Conservation (phyloP, 371 early-diverging fungal species). For the Rhizopus microsporus region DNA sequence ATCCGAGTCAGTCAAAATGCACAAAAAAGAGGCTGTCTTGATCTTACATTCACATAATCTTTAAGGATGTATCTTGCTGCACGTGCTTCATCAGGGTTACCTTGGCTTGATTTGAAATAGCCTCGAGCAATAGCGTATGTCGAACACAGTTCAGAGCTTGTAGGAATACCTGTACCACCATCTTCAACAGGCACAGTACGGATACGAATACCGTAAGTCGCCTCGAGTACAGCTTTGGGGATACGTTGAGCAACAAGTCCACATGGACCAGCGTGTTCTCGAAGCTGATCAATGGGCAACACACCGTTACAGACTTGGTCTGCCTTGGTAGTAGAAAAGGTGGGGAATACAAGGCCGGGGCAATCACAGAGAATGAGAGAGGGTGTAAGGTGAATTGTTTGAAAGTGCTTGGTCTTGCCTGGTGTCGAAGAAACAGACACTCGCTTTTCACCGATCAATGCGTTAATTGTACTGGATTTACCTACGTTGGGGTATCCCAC, state of each 20-base stretch:
- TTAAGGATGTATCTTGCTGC: constrained; percentile 95
- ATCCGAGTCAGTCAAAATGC: neutral
- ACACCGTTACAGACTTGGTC: constrained; percentile 99
- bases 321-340: constrained; percentile 96
- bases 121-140: constrained; percentile 89
- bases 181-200: constrained; percentile 77
- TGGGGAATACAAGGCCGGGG: constrained; percentile 99
- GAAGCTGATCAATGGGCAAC: constrained; percentile 97
- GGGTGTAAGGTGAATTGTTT: constrained; percentile 87
- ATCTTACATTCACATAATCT: constrained; percentile 87
- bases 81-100: constrained; percentile 96
- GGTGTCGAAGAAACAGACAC: constrained; percentile 99
- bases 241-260: constrained; percentile 82
- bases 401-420: constrained; percentile 99
- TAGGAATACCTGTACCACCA: constrained; percentile 81
- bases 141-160: constrained; percentile 77
- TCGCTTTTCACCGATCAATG: constrained; percentile 92
- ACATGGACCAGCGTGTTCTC: constrained; percentile 93
- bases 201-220: constrained; percentile 91
- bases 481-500: constrained; percentile 99
- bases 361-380: constrained; percentile 95
- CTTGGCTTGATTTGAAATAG: constrained; percentile 86
- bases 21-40: neutral
- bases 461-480: constrained; percentile 99
- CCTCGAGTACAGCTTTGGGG: constrained; percentile 89